A percentile compares a stretch with the other conserved stretches of the same genome.
These are phyloP conservation scores for Inosperma sp. DNA, from an alignment of 768 basidiomycete species.

Conservation along the genomic window DNA sequence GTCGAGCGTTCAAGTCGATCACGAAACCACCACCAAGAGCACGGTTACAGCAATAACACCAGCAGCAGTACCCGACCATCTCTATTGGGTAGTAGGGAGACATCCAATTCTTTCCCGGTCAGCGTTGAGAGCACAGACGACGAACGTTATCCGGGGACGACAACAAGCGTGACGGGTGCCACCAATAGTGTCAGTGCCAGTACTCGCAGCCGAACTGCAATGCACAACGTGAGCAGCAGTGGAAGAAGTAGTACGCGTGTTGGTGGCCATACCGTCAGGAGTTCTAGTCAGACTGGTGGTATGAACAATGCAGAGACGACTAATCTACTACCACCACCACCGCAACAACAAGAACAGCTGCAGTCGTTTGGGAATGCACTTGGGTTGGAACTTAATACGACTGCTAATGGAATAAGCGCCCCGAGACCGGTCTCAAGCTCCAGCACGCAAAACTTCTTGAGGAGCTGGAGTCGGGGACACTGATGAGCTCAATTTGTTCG, in stretches of 20 bases:
- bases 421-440: conserved; percentile 27
- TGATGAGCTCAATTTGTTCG: background rate
- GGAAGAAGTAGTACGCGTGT: background rate
- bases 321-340: no score
- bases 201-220: background rate
- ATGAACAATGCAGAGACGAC: no score
- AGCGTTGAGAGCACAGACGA: conserved; percentile 10
- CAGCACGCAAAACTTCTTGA: conserved; percentile 7
- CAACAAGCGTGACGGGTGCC: background rate
- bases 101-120: conserved; percentile 3
- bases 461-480: conserved; percentile 7
- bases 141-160: conserved; percentile 4
- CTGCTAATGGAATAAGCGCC: conserved; percentile 25
- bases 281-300: background rate
- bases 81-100: conserved; percentile 7
- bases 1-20: background rate
- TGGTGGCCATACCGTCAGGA: background rate
- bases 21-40: background rate
- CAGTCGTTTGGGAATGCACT: conserved; percentile 27
- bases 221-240: background rate
- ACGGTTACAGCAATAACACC: background rate
- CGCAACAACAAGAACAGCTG: no score
- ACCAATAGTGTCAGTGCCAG: background rate
- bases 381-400: conserved; percentile 25
- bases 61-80: background rate